Base-by-base conservation (phyloP, 2,329 filamentous ascomycete species). In the Microcera coccophila region DNA sequence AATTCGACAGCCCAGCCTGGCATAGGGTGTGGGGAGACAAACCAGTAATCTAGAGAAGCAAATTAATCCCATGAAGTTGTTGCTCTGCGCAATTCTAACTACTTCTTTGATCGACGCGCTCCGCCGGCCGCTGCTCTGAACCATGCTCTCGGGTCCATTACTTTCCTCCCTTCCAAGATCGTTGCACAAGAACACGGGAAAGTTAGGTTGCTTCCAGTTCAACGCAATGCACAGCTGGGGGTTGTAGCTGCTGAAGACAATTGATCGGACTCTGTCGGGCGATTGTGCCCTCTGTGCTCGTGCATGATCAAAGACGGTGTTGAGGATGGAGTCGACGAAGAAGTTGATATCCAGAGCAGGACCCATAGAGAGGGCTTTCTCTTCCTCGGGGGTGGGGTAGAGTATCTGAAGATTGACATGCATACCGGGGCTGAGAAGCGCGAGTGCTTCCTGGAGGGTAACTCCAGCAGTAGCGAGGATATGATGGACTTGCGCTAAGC, bases 191-290 rank as follows among this genome's bases (percentile, higher is more conserved):
- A 98, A 87, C 0, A 97, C 88, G 0, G 93, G 93, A 63, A 95
- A 98, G 62, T 97, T 98, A 3, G 93, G 93, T 65, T 98, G 93
- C 66, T 98, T 98, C 93, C 93, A 98, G 67, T 98, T 98, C 57
- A 98, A 70, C 4, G 91, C 90, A 14, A 88, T 94, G 68, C 93
- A 98, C 16, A 97, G 79, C 50, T 84, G 85, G 11, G 87, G 76
- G 62, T 95, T 96, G 66, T 91, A 95, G 17, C 89, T 95, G 57
- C 88, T 94, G 64, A 98, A 96, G 10, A 96, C 88, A 39, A 98
- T 84, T 11, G 88, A 95, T 31, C 90, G 78, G 54, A 93, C 83
- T 14, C 83, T 80, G 41, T 88, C 82, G 8, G 87, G 58, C 1
- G 80, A 82, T 49, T 65, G 88, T 50, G 57, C 78, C 55, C 78